Conservation (phyloP, 192 early-diverging fungal species). For the Backusella tuberculispora region DNA sequence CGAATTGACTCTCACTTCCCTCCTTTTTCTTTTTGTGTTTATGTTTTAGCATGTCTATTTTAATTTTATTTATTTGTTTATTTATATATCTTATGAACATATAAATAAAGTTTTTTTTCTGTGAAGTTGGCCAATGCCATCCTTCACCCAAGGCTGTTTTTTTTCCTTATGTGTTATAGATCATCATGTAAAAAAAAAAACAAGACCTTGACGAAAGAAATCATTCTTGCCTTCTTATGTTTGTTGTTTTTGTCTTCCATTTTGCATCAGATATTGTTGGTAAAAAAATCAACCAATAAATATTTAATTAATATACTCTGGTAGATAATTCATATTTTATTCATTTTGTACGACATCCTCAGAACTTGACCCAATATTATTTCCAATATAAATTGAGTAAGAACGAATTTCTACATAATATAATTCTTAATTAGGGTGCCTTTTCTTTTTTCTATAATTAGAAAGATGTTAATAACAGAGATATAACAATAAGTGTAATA, state of each 20-base stretch:
- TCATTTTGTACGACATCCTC: neutral
- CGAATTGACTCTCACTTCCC: neutral
- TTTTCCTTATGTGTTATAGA: constrained; percentile 1
- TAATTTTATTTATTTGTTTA: neutral
- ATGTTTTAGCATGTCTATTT: constrained; percentile 1
- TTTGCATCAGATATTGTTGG: neutral
- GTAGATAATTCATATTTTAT: neutral
- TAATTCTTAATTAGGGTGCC: constrained; percentile 11
- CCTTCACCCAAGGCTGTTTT: neutral
- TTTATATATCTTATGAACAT: neutral
- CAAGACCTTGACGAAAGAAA: neutral
- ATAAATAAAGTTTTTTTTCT: constrained; percentile 3
- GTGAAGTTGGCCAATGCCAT: neutral
- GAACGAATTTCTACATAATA: constrained; percentile 8
- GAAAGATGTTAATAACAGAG: neutral
- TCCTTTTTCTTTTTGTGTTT: neutral
- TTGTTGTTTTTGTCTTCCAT: neutral
- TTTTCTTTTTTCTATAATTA: constrained; percentile 16
- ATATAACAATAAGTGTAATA: neutral
- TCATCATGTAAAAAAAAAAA: constrained; percentile 1
- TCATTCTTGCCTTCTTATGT: neutral
- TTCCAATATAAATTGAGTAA: constrained; percentile 18
- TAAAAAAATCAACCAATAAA: neutral
- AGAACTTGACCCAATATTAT: neutral
- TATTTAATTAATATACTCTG: constrained; percentile 7